These are phyloP conservation scores for Sapria himalayana DNA, from an alignment of 345 rosid species.

Conservation along the genomic window DNA sequence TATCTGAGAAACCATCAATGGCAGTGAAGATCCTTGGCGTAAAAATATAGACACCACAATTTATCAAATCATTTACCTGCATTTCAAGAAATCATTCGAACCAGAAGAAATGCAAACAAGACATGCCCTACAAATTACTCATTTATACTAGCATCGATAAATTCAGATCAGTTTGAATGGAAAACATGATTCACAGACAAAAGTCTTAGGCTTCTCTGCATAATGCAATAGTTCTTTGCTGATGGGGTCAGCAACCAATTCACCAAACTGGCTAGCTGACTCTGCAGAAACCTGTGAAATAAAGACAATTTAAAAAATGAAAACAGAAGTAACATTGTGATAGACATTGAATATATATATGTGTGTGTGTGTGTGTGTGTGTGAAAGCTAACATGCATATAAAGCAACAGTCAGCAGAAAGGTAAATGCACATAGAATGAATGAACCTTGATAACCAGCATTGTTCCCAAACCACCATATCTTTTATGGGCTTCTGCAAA, in stretches of 20 bases:
- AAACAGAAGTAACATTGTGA: neutral
- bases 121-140: neutral
- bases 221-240: constrained; percentile 69
- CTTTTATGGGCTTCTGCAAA: constrained; percentile 45
- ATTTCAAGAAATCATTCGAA: constrained; percentile 6
- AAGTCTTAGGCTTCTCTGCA: constrained; percentile 83
- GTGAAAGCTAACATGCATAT: too few relatives aligned
- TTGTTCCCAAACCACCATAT: constrained; percentile 60
- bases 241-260: constrained; percentile 54
- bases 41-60: constrained; percentile 70
- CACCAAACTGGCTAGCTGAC: constrained; percentile 69
- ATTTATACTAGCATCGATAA: neutral
- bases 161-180: neutral
- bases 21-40: constrained; percentile 41
- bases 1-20: constrained; percentile 30
- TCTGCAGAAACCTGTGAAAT: constrained; percentile 64
- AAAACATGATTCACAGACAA: constrained; percentile 26
- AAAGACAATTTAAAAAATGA: too few relatives aligned
- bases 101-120: neutral
- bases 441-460: constrained; percentile 60
- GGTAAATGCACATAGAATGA: too few relatives aligned
- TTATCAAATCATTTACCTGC: constrained; percentile 75
- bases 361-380: too few relatives aligned
- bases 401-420: too few relatives aligned
- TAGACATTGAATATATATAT: neutral